phyloP scores from a whole-genome alignment of 306 rosid species.

The Cicer yamashitae region DNA sequence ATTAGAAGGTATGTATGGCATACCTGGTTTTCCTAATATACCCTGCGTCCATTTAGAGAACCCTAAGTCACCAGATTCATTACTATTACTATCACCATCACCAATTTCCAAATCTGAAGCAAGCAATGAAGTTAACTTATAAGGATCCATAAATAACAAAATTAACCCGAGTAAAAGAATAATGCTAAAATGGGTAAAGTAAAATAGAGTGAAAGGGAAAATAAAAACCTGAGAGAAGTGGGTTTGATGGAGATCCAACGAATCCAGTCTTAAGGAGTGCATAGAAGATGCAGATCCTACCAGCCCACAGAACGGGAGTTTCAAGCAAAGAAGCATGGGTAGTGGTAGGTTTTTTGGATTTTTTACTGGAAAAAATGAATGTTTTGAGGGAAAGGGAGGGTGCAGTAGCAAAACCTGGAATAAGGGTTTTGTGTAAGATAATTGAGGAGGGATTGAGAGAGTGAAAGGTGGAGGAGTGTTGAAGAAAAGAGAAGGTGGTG shows the following conservation, averaged over 20 bases:
- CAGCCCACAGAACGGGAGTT: conserved; percentile 84
- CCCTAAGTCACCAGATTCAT: conserved; percentile 74
- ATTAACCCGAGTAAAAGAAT: background rate
- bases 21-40: conserved; percentile 86
- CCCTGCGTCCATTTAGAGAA: conserved; percentile 80
- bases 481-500: conserved; percentile 46
- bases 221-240: conserved; percentile 72
- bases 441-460: conserved; percentile 30
- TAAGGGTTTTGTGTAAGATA: conserved; percentile 60
- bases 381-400: conserved; percentile 48
- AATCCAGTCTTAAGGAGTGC: conserved; percentile 86
- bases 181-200: background rate
- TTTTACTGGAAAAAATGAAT: conserved; percentile 45
- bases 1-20: background rate
- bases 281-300: conserved; percentile 82
- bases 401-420: conserved; percentile 45
- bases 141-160: background rate
- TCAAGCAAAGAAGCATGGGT: conserved; percentile 75
- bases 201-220: background rate
- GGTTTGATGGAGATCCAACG: conserved; percentile 87
- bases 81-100: conserved; percentile 41
- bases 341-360: background rate
- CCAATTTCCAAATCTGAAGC: conserved; percentile 66
- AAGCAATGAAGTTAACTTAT: conserved; percentile 2
- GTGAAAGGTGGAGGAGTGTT: conserved; percentile 37